Evolutionary conservation across 2,329 filamentous ascomycete genomes (phyloP), one percentile per base, ranked within the genome.

Genomic region (Aspergillus ibericus): DNA sequence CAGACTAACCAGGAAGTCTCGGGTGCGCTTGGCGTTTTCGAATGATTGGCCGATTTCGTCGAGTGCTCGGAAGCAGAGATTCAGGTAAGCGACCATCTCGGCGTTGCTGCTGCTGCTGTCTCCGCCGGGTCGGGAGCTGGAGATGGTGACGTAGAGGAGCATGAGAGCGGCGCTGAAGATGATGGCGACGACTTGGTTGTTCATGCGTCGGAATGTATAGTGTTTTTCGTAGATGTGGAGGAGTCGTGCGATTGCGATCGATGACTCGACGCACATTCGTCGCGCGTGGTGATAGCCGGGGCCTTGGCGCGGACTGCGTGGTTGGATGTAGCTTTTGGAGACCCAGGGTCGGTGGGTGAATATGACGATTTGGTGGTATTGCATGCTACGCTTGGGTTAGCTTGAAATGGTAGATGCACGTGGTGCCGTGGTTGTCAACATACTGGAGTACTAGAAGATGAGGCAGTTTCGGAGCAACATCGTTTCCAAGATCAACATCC

Each of bases 361-460:
- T 5, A 75, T 76, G 9, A 72, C 68, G 15, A 69, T 65, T 38
- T 74, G 70, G 49, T 75, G 65, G 50, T 74, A 75, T 62, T 74
- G 70, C 66, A 75, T 71, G 53, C 66, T 66, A 32, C 20, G 25
- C 13, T 53, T 42, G 22, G 2, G 34, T 56, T 16, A 59, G 40
- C 22, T 3, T 29, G 2, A 6, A 6, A 2, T 8, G 27, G 5
- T 8, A 29, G 8, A 5, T 29, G 2, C 7, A 29, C 10, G 15
- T 47, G 42, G 18, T 2, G 22, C 20, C 10, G 15, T 27, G 6
- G 40, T 8, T 13, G 42, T 15, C 13, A 25, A 54, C 60, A 18
- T 68, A 77, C 75, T 78, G 76, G 2, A 78, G 66, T 61, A 78
- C 71, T 18, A 78, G 61, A n/a, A 78, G 67, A 58, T 78, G 76